Percentiles rank a stretch among this genome's conserved stretches.
Conservation (phyloP, 2,329 filamentous ascomycete genomes). For the Cladosporium sp. region DNA sequence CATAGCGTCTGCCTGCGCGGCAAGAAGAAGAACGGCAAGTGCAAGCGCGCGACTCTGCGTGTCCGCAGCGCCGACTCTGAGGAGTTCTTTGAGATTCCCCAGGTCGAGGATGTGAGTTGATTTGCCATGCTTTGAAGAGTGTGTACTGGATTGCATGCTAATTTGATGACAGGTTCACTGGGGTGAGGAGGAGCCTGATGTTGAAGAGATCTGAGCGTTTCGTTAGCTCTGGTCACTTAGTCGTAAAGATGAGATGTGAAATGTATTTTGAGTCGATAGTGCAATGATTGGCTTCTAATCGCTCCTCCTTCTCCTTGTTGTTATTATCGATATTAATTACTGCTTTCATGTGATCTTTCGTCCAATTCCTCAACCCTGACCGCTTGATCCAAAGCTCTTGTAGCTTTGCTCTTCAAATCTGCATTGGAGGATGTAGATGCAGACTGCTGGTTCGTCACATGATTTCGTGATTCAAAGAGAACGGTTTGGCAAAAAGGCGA, state of each 20-base stretch:
- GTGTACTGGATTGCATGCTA: too few species aligned
- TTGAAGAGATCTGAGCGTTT: background rate
- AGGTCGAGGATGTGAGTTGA: background rate
- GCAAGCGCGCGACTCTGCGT: background rate
- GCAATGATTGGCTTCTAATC: too few species aligned
- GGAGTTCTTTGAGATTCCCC: slow-evolving; percentile 9
- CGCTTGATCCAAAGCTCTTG: background rate
- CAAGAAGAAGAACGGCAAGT: slow-evolving; percentile 12
- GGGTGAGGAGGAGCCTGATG: background rate
- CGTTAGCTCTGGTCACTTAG: background rate
- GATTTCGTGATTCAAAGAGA: too few species aligned
- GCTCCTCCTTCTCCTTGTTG: too few species aligned
- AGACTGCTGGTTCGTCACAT: too few species aligned
- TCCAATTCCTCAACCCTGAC: background rate
- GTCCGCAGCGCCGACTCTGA: slow-evolving; percentile 6
- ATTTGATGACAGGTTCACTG: background rate
- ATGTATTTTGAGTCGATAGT: too few species aligned
- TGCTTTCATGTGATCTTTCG: too few species aligned
- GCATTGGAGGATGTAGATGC: background rate
- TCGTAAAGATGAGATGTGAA: too few species aligned
- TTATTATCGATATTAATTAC: too few species aligned
- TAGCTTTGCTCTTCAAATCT: background rate
- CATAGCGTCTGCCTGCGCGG: background rate
- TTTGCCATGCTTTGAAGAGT: too few species aligned
- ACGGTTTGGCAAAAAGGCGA: too few species aligned